Evolutionary conservation across 2,329 filamentous ascomycete species (phyloP).

Genomic region (Boeremia exigua): DNA sequence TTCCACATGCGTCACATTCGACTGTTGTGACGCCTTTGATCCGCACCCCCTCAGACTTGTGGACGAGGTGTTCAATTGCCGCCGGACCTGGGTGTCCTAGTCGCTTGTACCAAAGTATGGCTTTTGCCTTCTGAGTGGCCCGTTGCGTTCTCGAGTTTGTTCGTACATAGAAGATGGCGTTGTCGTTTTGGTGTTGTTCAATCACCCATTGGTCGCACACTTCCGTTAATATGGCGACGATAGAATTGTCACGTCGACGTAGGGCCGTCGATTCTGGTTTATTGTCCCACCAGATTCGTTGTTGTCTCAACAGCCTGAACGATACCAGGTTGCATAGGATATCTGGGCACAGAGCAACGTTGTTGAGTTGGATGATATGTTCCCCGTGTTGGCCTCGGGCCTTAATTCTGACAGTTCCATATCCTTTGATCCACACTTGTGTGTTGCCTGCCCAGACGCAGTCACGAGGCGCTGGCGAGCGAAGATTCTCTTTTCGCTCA

Average conservation of each 20-base stretch:
- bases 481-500: neutral
- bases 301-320: neutral
- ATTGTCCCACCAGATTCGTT: neutral
- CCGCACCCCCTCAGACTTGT: neutral
- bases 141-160: too few relatives aligned
- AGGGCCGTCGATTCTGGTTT: neutral
- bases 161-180: neutral
- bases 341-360: neutral
- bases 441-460: neutral
- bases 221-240: neutral
- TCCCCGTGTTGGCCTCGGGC: neutral
- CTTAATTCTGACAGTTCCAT: neutral
- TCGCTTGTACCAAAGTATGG: neutral
- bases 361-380: neutral
- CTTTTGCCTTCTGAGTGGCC: neutral
- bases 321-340: neutral
- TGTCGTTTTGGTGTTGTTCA: neutral
- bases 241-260: neutral
- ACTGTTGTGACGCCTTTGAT: neutral
- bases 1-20: neutral
- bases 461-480: neutral
- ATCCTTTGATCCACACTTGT: neutral
- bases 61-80: neutral
- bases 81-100: neutral
- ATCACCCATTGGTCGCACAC: neutral